Conservation (phyloP, 768 basidiomycete genomes). For the Leccinum disarticulatum region DNA sequence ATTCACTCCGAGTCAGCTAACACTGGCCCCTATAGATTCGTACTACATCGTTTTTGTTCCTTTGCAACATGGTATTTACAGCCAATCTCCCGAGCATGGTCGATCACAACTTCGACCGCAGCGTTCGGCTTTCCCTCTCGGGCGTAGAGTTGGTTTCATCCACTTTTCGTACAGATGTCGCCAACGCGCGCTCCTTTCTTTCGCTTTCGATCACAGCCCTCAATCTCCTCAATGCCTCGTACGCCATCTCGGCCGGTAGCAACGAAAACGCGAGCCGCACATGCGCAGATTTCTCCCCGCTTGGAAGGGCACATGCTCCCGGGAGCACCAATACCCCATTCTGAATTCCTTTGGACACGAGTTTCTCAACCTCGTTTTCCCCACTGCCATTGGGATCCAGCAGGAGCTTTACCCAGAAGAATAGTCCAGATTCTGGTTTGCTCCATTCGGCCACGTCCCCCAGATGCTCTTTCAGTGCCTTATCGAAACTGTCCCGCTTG, state of each 20-base stretch:
- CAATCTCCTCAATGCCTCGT: conserved; percentile 64
- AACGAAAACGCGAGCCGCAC: conserved; percentile 73
- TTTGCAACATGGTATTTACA: neutral
- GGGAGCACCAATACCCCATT: conserved; percentile 81
- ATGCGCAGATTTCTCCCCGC: conserved; percentile 60
- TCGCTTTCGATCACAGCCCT: conserved; percentile 32
- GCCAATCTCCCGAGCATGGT: neutral
- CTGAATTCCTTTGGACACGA: conserved; percentile 66
- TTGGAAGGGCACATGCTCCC: conserved; percentile 73
- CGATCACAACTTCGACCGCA: neutral
- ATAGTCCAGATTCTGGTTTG: conserved; percentile 39
- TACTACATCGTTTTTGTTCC: neutral
- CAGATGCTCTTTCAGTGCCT: conserved; percentile 66
- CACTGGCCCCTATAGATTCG: neutral
- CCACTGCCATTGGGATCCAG: conserved; percentile 31
- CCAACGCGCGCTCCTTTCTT: neutral
- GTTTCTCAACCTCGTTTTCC: conserved; percentile 59
- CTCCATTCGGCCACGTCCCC: conserved; percentile 67
- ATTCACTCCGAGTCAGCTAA: no score
- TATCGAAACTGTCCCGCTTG: conserved; percentile 73
- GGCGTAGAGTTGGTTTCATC: neutral
- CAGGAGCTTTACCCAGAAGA: conserved; percentile 54
- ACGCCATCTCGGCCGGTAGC: conserved; percentile 57
- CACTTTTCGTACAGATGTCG: neutral
- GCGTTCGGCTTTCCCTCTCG: neutral